Conservation (phyloP, 306 rosid genomes). For the Gynostemma pentaphyllum region DNA sequence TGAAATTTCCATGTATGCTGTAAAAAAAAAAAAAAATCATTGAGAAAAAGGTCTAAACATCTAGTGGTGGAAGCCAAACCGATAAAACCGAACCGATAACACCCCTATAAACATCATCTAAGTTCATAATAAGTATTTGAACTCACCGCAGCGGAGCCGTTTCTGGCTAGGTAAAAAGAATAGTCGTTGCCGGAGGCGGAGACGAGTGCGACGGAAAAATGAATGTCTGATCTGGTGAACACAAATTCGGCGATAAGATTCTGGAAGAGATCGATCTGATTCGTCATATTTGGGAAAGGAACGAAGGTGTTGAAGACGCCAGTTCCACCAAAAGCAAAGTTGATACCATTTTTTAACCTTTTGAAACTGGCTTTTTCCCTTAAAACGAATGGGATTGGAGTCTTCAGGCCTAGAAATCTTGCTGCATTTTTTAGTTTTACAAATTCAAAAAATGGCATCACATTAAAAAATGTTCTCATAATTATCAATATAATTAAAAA, state of each 20-base stretch:
- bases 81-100: no score
- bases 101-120: no score
- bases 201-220: neutral
- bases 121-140: neutral
- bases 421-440: neutral
- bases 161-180: neutral
- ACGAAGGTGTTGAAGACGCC: neutral
- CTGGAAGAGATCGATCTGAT: constrained; percentile 31
- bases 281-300: constrained; percentile 63
- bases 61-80: no score
- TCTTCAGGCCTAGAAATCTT: neutral
- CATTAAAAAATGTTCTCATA: no score
- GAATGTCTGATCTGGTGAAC: neutral
- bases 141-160: neutral
- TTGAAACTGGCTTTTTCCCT: no score
- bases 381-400: neutral
- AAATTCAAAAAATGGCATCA: neutral
- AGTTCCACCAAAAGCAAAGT: neutral
- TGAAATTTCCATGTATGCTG: no score
- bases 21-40: no score
- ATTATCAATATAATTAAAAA: no score
- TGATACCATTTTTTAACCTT: constrained; percentile 2
- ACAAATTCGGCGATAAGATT: neutral
- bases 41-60: no score
- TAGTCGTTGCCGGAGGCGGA: constrained; percentile 4